Evolutionary conservation across 495 filamentous ascomycete genomes (phyloP).

Genomic region (Clavariopsis aquatica): DNA sequence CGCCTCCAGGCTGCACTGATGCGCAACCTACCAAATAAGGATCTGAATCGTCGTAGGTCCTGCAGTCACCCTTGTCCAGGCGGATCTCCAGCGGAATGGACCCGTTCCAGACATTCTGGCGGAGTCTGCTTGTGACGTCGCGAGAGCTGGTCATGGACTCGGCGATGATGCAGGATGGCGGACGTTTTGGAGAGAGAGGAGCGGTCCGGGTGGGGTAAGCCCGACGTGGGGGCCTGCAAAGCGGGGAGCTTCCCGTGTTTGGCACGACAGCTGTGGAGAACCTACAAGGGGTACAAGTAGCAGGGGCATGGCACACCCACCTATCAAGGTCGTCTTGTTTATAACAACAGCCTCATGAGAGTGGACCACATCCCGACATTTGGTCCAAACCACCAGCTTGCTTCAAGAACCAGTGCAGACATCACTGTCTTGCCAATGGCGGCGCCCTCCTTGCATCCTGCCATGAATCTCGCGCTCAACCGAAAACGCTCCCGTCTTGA

Average conservation of each 20-base stretch:
- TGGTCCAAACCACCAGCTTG: too few species aligned
- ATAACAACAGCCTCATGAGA: not conserved
- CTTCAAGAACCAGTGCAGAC: not conserved
- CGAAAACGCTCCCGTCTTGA: slow-evolving; percentile 27
- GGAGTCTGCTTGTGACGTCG: slow-evolving; percentile 40
- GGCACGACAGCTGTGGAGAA: not conserved
- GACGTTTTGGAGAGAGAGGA: not conserved
- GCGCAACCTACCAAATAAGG: slow-evolving; percentile 41
- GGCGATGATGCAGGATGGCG: not conserved
- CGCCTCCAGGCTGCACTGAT: not conserved
- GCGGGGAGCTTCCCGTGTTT: too few species aligned
- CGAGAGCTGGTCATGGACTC: slow-evolving; percentile 28
- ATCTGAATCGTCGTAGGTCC: slow-evolving; percentile 45
- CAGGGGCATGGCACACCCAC: too few species aligned
- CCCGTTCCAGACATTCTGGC: slow-evolving; percentile 46
- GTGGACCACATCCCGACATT: too few species aligned
- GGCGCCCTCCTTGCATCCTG: not conserved
- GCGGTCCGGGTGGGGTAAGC: not conserved
- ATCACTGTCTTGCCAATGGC: slow-evolving; percentile 13
- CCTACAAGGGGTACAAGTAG: too few species aligned
- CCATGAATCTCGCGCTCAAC: slow-evolving; percentile 27
- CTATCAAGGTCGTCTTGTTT: not conserved
- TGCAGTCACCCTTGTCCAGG: slow-evolving; percentile 44
- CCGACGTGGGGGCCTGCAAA: not conserved
- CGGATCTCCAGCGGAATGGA: slow-evolving; percentile 47